Evolutionary conservation across 1,284 basidiomycete species (phyloP), one percentile per base, ranked within the genome.

Genomic region (Boletus mariae): DNA sequence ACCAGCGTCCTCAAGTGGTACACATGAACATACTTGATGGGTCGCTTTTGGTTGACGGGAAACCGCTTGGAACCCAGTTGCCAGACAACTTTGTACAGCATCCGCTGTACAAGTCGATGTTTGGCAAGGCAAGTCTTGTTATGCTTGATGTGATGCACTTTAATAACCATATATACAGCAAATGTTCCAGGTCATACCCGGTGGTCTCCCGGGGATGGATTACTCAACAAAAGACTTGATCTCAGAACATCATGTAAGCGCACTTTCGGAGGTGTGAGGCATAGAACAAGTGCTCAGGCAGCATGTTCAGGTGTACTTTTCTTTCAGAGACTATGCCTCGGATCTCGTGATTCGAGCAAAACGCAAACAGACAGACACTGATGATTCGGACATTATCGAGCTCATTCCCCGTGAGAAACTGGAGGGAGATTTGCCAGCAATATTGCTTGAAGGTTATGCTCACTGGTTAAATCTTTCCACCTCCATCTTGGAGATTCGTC

Each of bases 21-120:
- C 66, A 74, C 53, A 57, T 75, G 10, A 71, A 82, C 47, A 32
- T 78, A 1, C 54, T 79, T 4, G 60, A 69, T 34, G 79, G 79
- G 8, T 53, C 56, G 8, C 63, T 81, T 4, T 62, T 79, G 5
- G 65, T 80, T 6, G 62, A 75, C 32, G 78, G 76, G 0, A 69
- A 69, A 48, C 66, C 73, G 1, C 51, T 76, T 2, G 71, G 72
- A 15, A 44, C 32, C 8, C 66, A 71, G 34, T 62, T 80, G 23
- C 76, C 78, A 0, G 46, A 32, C 0, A 51, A 58, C 0, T 73
- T 77, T 25, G 20, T 64, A 0, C 32, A 28, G 0, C 71, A 79
- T 59, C 35, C 68, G 0, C 59, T 66, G 0, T 80, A 73, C 44
- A 29, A 35, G 65, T 67, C 45, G 12, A 28, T 49, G 28, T 35